phyloP scores from a whole-genome alignment of 371 early-diverging fungal genomes.

The Circinella minor region DNA sequence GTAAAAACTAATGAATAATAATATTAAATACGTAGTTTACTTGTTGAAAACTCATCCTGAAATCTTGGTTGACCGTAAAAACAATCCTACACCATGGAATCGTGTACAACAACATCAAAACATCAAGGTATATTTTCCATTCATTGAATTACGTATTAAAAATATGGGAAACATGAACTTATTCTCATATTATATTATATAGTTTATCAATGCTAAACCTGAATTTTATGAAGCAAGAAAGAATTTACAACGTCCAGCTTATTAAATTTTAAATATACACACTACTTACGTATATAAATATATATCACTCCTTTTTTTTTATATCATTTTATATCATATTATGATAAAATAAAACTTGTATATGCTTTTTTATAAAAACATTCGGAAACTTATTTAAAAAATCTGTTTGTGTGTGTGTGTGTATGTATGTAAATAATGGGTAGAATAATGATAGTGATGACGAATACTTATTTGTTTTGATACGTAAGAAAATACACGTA shows the following conservation, averaged over 20 bases:
- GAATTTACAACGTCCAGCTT: slow-evolving; percentile 25
- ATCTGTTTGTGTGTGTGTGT: no score
- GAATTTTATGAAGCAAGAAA: slow-evolving; percentile 34
- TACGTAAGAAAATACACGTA: no score
- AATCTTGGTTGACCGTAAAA: slow-evolving; percentile 49
- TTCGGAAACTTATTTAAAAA: no score
- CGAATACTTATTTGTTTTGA: no score
- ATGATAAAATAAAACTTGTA: no score
- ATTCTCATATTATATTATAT: neutral
- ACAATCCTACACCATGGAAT: slow-evolving; percentile 53
- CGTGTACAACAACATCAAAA: slow-evolving; percentile 50
- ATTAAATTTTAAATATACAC: slow-evolving; percentile 8
- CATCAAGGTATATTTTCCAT: slow-evolving; percentile 38
- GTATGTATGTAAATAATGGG: no score
- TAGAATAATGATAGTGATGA: no score
- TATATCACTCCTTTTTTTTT: neutral
- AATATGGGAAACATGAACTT: no score
- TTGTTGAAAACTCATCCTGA: slow-evolving; percentile 53
- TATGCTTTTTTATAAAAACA: no score
- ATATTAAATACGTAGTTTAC: slow-evolving; percentile 31
- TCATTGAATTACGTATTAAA: no score
- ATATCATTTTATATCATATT: no score
- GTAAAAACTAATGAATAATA: neutral
- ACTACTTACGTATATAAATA: no score
- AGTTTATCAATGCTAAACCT: slow-evolving; percentile 33